Evolutionary conservation across 1,284 basidiomycete species (phyloP).

Genomic region (Stereum hirsutum): DNA sequence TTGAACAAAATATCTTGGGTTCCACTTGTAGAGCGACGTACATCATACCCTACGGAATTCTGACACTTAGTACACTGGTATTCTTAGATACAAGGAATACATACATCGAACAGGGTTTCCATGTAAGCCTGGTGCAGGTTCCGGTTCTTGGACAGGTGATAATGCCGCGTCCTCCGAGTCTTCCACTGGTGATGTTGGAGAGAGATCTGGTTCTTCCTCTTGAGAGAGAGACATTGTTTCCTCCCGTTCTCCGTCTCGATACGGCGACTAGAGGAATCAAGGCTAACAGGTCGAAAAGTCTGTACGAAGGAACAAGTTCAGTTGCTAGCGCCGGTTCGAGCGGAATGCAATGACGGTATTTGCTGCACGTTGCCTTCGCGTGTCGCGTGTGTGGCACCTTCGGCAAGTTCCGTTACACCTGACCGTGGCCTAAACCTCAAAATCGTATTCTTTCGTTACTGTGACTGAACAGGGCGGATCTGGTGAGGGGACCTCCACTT

Average conservation of each 20-base stretch:
- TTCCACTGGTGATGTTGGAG: slow-evolving; percentile 23
- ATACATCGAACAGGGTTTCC: slow-evolving; percentile 31
- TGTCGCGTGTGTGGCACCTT: too few relatives aligned
- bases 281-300: too few relatives aligned
- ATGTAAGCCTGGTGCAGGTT: slow-evolving; percentile 26
- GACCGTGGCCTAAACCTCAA: too few relatives aligned
- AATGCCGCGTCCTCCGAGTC: slow-evolving; percentile 17
- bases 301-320: too few relatives aligned
- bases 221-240: slow-evolving; percentile 3
- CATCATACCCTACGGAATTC: slow-evolving; percentile 35
- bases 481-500: too few relatives aligned
- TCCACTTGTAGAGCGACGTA: slow-evolving; percentile 20
- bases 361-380: too few relatives aligned
- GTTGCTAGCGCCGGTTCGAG: background rate
- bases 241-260: too few relatives aligned
- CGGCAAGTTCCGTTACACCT: too few relatives aligned
- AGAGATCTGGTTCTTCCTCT: slow-evolving; percentile 14
- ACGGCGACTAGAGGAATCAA: too few relatives aligned
- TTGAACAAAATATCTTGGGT: background rate
- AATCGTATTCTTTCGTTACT: too few relatives aligned
- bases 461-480: too few relatives aligned
- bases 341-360: too few relatives aligned
- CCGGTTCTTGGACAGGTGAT: slow-evolving; percentile 19
- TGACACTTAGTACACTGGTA: background rate
- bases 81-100: slow-evolving; percentile 14